Percentiles rank a stretch among this genome's conserved stretches.
Conservation (phyloP, 371 early-diverging fungal genomes). For the Mucor lusitanicus region DNA sequence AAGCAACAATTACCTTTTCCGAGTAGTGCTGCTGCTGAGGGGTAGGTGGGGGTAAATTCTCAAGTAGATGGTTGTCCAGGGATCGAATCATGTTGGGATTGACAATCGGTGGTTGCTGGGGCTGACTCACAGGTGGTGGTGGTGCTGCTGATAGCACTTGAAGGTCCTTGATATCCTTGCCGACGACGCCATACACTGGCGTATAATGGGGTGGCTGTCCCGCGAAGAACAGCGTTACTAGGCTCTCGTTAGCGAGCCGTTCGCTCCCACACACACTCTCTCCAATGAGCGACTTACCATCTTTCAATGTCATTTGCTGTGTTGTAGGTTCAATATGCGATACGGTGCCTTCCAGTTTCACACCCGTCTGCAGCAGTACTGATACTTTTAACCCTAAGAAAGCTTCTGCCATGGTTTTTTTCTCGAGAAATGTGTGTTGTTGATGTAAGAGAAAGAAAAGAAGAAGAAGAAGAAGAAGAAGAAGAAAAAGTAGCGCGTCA, state of each 20-base stretch:
- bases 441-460: background rate
- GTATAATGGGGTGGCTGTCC: constrained; percentile 38
- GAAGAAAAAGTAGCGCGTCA: background rate
- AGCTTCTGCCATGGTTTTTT: constrained; percentile 51
- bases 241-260: background rate
- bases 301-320: constrained; percentile 56
- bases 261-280: background rate
- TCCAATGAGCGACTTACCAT: constrained; percentile 38
- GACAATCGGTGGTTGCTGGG: background rate
- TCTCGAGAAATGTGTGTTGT: background rate
- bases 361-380: constrained; percentile 47
- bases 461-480: background rate
- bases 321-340: constrained; percentile 52
- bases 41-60: constrained; percentile 10
- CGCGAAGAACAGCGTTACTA: constrained; percentile 35
- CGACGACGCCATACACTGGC: constrained; percentile 45
- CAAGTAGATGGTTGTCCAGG: constrained; percentile 18
- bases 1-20: constrained; percentile 1
- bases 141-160: constrained; percentile 40
- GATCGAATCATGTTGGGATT: background rate
- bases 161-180: constrained; percentile 54
- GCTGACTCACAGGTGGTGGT: constrained; percentile 7
- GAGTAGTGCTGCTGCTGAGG: background rate
- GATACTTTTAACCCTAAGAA: constrained; percentile 58
- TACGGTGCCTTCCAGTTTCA: constrained; percentile 54